Evolutionary conservation across 1,284 basidiomycete genomes (phyloP).

Genomic region (Nidula niveotomentosa): DNA sequence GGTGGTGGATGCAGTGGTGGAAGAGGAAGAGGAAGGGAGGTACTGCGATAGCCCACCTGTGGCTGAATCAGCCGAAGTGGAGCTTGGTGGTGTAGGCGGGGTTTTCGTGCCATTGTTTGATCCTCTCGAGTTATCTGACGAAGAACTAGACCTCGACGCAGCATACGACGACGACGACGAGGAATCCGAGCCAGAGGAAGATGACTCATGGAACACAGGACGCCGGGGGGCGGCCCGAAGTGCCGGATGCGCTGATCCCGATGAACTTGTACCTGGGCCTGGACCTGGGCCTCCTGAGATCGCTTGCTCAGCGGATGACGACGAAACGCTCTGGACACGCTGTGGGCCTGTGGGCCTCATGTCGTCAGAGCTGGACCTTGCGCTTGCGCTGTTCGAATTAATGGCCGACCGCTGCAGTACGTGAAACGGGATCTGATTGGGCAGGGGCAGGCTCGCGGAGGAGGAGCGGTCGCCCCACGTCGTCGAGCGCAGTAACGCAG

Average conservation of each 20-base stretch:
- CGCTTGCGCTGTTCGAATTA: conserved; percentile 4
- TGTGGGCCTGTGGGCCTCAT: too few relatives aligned
- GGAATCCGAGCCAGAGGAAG: background rate
- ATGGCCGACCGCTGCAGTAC: conserved; percentile 9
- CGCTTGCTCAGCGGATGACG: background rate
- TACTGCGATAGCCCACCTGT: too few relatives aligned
- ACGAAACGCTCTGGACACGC: background rate
- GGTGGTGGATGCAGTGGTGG: background rate
- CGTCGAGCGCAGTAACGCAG: background rate
- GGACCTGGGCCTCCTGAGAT: too few relatives aligned
- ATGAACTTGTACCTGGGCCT: too few relatives aligned
- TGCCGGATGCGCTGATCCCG: too few relatives aligned
- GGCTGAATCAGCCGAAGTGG: too few relatives aligned
- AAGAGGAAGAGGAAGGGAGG: background rate
- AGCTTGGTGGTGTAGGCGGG: too few relatives aligned
- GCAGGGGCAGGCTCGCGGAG: conserved; percentile 17
- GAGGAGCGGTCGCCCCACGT: conserved; percentile 17
- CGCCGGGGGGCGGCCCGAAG: too few relatives aligned
- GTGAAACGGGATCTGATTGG: conserved; percentile 22
- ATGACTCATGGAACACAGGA: background rate
- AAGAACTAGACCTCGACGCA: background rate
- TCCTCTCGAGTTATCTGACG: background rate
- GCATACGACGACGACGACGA: background rate
- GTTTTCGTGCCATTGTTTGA: too few relatives aligned
- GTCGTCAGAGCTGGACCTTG: background rate